Base-by-base conservation (phyloP, 768 basidiomycete genomes). In the Crepidotus variabilis region DNA sequence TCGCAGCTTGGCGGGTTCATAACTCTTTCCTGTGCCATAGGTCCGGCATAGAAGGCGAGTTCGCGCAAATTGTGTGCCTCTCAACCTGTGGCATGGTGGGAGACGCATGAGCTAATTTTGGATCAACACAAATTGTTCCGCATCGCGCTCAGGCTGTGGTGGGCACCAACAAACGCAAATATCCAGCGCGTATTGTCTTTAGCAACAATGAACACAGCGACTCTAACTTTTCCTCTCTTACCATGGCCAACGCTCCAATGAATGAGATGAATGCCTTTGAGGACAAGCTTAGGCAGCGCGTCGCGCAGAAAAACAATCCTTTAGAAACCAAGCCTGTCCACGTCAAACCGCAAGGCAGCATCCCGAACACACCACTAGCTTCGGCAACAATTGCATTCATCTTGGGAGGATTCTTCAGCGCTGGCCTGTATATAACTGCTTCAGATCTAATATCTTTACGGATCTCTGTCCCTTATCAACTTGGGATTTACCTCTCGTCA, bases 301-400 rank as follows among this genome's bases (percentile, higher is more conserved):
- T 67, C 43, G 69, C 65, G 54, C 63, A 69, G 36, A 21, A 50
- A 2, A 51, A 47, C n/a, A 63, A 67, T 56, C 70, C 85, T 2
- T 74, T 91, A 20, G 75, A 81, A 63, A 88, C 84, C 2, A 72
- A 75, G 11, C 87, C 90, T 2, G 61, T 68, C 7, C 67, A 69
- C 33, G 63, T 68, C 47, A 56, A 58, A 20, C 76, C 78, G 13
- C 73, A 75, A 45, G 87, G 85, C 61, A 77, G 72, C 60, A 85
- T 94, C 51, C 93, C 93, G n/a, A 95, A 98, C 67, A 96, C 96
- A 13, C 93, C 91, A 1, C 78, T 96, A 43, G 82, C 83, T 3
- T 86, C 81, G 0, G 83, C 91, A 0, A 76, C 81, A 28, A 86
- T 97, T 62, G 86, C 94, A 1, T 94, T 96, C 69, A 60, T 87